Conservation (phyloP, 257 asterid genomes). For the Ocimum tenuiflorum region DNA sequence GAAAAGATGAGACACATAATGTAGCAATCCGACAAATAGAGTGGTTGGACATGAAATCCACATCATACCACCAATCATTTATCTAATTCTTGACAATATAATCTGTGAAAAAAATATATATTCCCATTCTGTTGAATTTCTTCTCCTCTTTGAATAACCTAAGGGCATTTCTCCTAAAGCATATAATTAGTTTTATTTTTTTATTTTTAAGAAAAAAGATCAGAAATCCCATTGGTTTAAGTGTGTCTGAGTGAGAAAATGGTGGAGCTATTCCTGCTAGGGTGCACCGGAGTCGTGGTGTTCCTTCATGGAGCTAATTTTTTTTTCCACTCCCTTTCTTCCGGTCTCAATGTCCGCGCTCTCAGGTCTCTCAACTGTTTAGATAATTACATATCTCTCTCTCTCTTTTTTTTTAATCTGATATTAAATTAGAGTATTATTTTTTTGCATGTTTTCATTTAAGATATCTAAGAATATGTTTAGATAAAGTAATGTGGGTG, state of each 20-base stretch:
- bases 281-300: constrained; percentile 67
- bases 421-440: too few species aligned
- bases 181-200: too few species aligned
- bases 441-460: too few species aligned
- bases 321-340: constrained; percentile 50
- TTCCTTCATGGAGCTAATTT: constrained; percentile 61
- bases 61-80: background rate
- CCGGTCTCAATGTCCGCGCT: constrained; percentile 32
- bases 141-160: too few species aligned
- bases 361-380: constrained; percentile 44
- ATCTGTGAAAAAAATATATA: too few species aligned
- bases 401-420: too few species aligned
- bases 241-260: background rate
- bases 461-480: too few species aligned
- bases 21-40: background rate
- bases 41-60: constrained; percentile 22
- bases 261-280: constrained; percentile 52
- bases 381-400: background rate
- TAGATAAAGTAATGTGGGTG: too few species aligned
- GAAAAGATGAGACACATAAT: background rate
- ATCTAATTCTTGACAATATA: too few species aligned
- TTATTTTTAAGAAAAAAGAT: too few species aligned
- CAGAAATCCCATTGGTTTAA: background rate
- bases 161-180: background rate
- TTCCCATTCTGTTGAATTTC: too few species aligned